Conservation (phyloP, 805 yeast species). For the Candida andamanensis region DNA sequence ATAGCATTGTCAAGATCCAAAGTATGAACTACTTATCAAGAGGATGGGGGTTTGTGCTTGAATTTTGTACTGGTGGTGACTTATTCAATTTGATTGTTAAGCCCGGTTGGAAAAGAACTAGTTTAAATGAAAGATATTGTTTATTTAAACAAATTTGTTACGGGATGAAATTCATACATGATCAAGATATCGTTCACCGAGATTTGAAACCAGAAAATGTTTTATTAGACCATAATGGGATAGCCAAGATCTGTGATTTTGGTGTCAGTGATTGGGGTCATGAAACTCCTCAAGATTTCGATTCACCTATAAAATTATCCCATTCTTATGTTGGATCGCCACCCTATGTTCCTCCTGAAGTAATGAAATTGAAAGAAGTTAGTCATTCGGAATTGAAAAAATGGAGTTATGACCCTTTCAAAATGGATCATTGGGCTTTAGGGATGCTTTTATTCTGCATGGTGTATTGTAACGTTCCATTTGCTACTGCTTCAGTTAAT, state of each 20-base stretch:
- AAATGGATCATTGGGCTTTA: conserved; percentile 68
- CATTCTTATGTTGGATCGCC: conserved; percentile 69
- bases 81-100: conserved; percentile 50
- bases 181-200: conserved; percentile 61
- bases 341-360: conserved; percentile 79
- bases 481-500: conserved; percentile 46
- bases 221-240: conserved; percentile 52
- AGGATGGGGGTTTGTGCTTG: conserved; percentile 76
- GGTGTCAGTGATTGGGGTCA: conserved; percentile 70
- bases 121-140: conserved; percentile 53
- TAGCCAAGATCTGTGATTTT: conserved; percentile 68
- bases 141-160: conserved; percentile 62
- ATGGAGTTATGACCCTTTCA: conserved; percentile 56
- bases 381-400: conserved; percentile 26
- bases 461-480: conserved; percentile 56
- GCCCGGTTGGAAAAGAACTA: conserved; percentile 55
- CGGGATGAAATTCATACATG: conserved; percentile 61
- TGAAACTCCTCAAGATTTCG: conserved; percentile 45
- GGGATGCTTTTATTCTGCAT: conserved; percentile 65
- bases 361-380: conserved; percentile 44
- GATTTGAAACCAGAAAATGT: conserved; percentile 76
- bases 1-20: conserved; percentile 53
- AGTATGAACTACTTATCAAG: conserved; percentile 49
- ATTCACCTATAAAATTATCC: conserved; percentile 34
- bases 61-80: conserved; percentile 59